Conservation (phyloP, 2,329 filamentous ascomycete species). For the Cladorrhinum sp. region DNA sequence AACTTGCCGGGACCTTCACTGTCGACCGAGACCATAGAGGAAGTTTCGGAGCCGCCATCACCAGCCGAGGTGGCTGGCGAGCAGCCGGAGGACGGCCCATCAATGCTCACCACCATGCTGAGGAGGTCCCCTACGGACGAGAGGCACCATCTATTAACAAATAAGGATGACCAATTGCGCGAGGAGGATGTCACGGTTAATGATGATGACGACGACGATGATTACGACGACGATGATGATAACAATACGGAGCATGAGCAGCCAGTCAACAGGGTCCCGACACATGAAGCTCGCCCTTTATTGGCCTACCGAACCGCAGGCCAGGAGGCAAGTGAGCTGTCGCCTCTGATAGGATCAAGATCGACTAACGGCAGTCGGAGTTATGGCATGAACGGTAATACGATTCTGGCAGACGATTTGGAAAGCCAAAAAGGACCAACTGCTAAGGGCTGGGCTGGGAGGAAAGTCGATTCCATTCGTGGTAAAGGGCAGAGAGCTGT, state of each 20-base stretch:
- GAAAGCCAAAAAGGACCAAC: conserved; percentile 47
- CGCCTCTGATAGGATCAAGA: conserved; percentile 44
- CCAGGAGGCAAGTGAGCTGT: conserved; percentile 38
- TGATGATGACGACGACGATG: conserved; percentile 13
- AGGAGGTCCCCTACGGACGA: conserved; percentile 40
- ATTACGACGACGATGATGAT: conserved; percentile 8
- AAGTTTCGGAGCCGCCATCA: conserved; percentile 58
- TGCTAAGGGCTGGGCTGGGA: conserved; percentile 35
- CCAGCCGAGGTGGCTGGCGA: conserved; percentile 37
- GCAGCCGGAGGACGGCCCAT: conserved; percentile 36
- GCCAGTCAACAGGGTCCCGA: neutral
- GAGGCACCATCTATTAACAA: neutral
- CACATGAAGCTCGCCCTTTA: conserved; percentile 2
- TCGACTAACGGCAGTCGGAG: conserved; percentile 28
- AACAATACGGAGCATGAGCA: neutral
- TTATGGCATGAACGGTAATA: conserved; percentile 19
- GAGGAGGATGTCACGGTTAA: conserved; percentile 19
- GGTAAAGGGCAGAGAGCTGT: conserved; percentile 24
- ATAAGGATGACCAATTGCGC: conserved; percentile 19
- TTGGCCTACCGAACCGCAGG: conserved; percentile 1
- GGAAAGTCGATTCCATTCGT: conserved; percentile 30
- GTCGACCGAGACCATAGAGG: conserved; percentile 53
- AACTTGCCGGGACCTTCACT: conserved; percentile 19
- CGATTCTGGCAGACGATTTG: conserved; percentile 36
- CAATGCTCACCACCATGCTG: conserved; percentile 49